phyloP scores from a whole-genome alignment of 495 filamentous ascomycete species.

The Sordaria brevicollis region DNA sequence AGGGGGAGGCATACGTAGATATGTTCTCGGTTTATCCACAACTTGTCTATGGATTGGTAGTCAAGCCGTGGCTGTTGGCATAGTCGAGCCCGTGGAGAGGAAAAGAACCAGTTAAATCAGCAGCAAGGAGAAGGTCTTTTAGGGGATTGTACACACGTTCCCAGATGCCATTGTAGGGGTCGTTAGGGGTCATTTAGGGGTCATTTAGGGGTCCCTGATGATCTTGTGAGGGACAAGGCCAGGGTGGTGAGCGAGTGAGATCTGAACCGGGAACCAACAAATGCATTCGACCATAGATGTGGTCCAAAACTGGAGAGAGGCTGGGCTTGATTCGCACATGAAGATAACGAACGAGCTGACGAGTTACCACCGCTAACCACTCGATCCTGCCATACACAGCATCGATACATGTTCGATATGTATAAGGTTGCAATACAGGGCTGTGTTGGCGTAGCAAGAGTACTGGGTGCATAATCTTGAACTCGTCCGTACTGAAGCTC shows the following conservation, averaged over 20 bases:
- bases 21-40: background rate
- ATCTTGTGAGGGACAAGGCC: background rate
- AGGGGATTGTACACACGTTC: background rate
- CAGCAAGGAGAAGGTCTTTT: background rate
- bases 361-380: background rate
- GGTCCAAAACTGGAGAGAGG: background rate
- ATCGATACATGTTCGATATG: background rate
- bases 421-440: background rate
- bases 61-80: background rate
- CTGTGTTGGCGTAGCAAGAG: background rate
- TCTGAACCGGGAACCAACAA: background rate
- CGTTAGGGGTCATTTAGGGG: background rate
- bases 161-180: background rate
- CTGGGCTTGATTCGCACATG: background rate
- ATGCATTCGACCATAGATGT: background rate
- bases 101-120: background rate
- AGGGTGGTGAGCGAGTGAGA: background rate
- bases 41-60: background rate
- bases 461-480: background rate
- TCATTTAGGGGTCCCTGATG: background rate
- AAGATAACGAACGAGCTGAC: background rate
- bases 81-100: background rate
- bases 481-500: background rate
- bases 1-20: background rate
- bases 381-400: background rate